Conservation (phyloP, 495 filamentous ascomycete species). For the Xylaria intraflava region DNA sequence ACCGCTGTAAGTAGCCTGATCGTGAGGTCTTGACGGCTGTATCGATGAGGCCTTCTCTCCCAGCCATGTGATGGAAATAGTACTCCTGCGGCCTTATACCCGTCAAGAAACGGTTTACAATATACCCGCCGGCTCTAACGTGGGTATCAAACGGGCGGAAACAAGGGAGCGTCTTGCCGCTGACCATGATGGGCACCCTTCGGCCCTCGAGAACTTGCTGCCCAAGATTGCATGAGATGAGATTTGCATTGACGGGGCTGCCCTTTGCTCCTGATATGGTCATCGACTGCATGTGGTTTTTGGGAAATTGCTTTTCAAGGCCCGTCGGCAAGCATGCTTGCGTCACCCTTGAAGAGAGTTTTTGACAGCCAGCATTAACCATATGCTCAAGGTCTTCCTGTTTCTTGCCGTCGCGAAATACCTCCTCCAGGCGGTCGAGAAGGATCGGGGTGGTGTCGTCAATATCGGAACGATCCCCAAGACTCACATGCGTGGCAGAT, state of each 20-base stretch:
- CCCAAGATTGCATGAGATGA: conserved; percentile 95
- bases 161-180: conserved; percentile 91
- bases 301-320: conserved; percentile 85
- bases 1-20: conserved; percentile 95
- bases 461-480: conserved; percentile 55
- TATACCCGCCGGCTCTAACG: conserved; percentile 87
- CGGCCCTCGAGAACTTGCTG: conserved; percentile 95
- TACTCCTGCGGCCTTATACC: conserved; percentile 96
- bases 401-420: conserved; percentile 83
- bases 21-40: conserved; percentile 97
- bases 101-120: conserved; percentile 94
- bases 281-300: conserved; percentile 99
- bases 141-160: conserved; percentile 88
- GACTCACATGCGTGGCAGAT: conserved; percentile 85
- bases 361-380: conserved; percentile 62
- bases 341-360: conserved; percentile 75
- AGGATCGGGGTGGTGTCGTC: conserved; percentile 61
- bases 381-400: conserved; percentile 81
- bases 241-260: conserved; percentile 83
- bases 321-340: conserved; percentile 69
- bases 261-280: conserved; percentile 96
- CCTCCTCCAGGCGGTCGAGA: conserved; percentile 72
- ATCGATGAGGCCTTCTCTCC: conserved; percentile 97
- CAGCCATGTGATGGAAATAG: conserved; percentile 99
- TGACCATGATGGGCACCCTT: conserved; percentile 94